Base-by-base conservation (phyloP, 768 basidiomycete species). In the Naematelia aurantialba region DNA sequence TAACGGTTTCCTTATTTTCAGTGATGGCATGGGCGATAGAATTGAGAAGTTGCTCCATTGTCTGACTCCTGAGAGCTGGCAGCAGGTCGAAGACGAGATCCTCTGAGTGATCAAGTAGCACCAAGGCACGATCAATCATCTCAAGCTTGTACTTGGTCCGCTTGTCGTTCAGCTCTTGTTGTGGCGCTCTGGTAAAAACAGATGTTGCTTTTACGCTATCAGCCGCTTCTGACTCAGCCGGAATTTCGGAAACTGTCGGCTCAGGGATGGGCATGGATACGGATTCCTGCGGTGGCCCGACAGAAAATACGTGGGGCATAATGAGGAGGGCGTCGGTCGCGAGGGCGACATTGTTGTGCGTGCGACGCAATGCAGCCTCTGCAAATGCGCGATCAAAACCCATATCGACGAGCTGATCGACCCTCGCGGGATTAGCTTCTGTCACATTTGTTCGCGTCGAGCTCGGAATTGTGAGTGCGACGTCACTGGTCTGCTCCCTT, bases 311-410 rank as follows among this genome's bases (percentile, higher is more conserved):
- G 50, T 69, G 71, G 4, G 74, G 72, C 65, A 92, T 87, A 0
- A 84, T 82, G 13, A 99, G 80, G 1, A 99, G 82, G 2, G 89
- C 79, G 65, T 98, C 93, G 0, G 94, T 87, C 3, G 96, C 96
- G 3, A 88, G 85, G 45, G 82, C 85, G 68, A 96, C 81, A 69
- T 96, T 92, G 76, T 98, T 98, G 62, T 87, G 85, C 3, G 87
- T 85, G 11, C 93, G 88, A 19, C 82, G 76, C 39, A 99, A 80
- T 3, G 94, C 94, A 53, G 86, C 83, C 70, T 89, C 88, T 1
- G 87, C 90, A 12, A 89, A 89, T 44, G 85, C 83, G n/a, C 91
- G 85, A 31, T 88, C 85, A 80, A 98, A 99, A 47, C 96, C 96
- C 96, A 99, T 98, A 69, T 98, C 96, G 10, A 85, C 87, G 55